phyloP scores from a whole-genome alignment of 2,329 filamentous ascomycete genomes.

The Curvularia lunata region DNA sequence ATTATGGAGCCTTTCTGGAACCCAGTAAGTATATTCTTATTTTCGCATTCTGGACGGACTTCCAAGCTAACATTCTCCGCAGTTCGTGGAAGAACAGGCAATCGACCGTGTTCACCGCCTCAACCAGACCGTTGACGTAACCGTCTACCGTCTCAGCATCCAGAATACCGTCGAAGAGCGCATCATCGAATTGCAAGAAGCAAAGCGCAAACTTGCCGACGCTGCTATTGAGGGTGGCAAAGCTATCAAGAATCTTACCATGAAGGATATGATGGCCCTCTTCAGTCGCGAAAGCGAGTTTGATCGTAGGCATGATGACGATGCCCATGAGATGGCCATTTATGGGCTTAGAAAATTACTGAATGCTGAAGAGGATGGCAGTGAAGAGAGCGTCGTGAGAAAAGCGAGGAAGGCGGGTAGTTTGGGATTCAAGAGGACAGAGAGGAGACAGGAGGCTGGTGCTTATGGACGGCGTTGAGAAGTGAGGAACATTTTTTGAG shows the following conservation, averaged over 20 bases:
- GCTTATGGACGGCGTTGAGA: slow-evolving; percentile 45
- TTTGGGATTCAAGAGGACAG: slow-evolving; percentile 27
- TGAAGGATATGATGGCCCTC: slow-evolving; percentile 91
- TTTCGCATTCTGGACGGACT: neutral
- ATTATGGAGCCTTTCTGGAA: slow-evolving; percentile 99
- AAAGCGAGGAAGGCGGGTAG: slow-evolving; percentile 39
- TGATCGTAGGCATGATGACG: slow-evolving; percentile 53
- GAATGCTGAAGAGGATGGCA: slow-evolving; percentile 20
- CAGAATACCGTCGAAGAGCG: slow-evolving; percentile 87
- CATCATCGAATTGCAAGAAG: slow-evolving; percentile 92
- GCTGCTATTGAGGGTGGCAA: slow-evolving; percentile 86
- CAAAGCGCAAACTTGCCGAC: slow-evolving; percentile 89
- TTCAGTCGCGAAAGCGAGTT: slow-evolving; percentile 75
- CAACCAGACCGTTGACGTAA: slow-evolving; percentile 92
- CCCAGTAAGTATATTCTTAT: slow-evolving; percentile 63
- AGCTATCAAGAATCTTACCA: slow-evolving; percentile 80
- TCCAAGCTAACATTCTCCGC: neutral
- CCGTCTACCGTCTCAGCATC: slow-evolving; percentile 93
- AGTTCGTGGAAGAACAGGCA: slow-evolving; percentile 98
- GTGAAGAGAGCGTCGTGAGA: slow-evolving; percentile 15
- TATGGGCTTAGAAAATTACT: slow-evolving; percentile 44
- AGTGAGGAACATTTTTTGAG: too few species aligned
- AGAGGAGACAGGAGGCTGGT: slow-evolving; percentile 44
- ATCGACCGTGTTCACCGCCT: slow-evolving; percentile 99
- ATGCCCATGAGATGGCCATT: slow-evolving; percentile 40